These are phyloP conservation scores for Pyrenula massariospora DNA, from an alignment of 495 filamentous ascomycete species.

Conservation along the genomic window DNA sequence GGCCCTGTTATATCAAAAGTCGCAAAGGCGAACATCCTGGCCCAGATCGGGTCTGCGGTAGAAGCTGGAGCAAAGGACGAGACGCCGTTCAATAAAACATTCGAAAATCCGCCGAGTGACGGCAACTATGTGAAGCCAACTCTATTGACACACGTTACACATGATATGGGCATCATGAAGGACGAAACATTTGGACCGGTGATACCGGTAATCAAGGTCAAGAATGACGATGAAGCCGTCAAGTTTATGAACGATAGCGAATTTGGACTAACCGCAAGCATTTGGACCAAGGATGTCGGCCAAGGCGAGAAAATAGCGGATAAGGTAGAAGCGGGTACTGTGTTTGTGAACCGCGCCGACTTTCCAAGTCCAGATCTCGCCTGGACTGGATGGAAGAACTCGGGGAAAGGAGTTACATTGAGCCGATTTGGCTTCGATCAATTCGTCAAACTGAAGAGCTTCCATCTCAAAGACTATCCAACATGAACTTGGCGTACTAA, in stretches of 20 bases:
- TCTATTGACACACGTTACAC: conserved; percentile 69
- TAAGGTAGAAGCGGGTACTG: conserved; percentile 82
- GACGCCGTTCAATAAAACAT: conserved; percentile 75
- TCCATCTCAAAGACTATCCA: conserved; percentile 83
- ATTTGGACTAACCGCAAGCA: conserved; percentile 90
- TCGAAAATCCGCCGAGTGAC: conserved; percentile 49
- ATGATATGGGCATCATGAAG: conserved; percentile 81
- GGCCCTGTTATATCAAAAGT: conserved; percentile 79
- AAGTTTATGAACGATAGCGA: conserved; percentile 88
- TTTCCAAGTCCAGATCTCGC: conserved; percentile 91
- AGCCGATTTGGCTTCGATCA: conserved; percentile 88
- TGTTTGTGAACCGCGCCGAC: conserved; percentile 92
- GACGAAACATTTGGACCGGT: conserved; percentile 96
- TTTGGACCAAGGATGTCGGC: conserved; percentile 86
- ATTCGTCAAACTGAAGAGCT: conserved; percentile 93
- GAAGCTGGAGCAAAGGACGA: conserved; percentile 69
- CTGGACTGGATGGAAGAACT: conserved; percentile 97
- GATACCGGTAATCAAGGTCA: conserved; percentile 89
- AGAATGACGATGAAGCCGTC: conserved; percentile 71
- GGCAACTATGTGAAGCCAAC: conserved; percentile 84
- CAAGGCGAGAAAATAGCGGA: conserved; percentile 70
- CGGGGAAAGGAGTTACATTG: conserved; percentile 79
- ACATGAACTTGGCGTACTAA: not conserved
- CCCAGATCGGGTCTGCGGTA: conserved; percentile 75
- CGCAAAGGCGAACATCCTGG: conserved; percentile 61